phyloP scores from a whole-genome alignment of 2,329 filamentous ascomycete species.

The Trichoderma sp. region DNA sequence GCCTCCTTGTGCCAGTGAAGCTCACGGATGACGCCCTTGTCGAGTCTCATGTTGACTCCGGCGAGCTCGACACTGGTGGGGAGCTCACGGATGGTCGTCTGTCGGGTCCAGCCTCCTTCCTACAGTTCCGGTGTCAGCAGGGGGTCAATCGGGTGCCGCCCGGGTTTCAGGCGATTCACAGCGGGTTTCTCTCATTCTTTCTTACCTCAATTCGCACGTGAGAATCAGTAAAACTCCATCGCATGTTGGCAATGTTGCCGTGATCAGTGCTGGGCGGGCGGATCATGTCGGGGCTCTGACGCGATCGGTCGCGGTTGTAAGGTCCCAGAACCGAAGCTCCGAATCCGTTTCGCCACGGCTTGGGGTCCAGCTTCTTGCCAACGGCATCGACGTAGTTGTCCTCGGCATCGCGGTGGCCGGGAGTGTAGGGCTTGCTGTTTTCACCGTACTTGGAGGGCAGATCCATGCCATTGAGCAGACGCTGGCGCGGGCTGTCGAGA shows the following conservation, averaged over 20 bases:
- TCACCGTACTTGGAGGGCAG: slow-evolving; percentile 44
- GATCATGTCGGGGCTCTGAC: slow-evolving; percentile 68
- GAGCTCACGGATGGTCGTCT: slow-evolving; percentile 66
- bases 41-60: slow-evolving; percentile 75
- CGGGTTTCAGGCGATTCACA: not conserved
- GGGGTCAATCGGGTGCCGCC: not conserved
- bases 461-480: slow-evolving; percentile 49
- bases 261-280: slow-evolving; percentile 71
- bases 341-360: slow-evolving; percentile 61
- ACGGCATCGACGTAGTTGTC: slow-evolving; percentile 62
- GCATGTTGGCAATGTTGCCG: slow-evolving; percentile 67
- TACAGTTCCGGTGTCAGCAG: slow-evolving; percentile 30
- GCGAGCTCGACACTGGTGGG: slow-evolving; percentile 67
- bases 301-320: slow-evolving; percentile 64
- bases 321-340: slow-evolving; percentile 68
- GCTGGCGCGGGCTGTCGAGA: slow-evolving; percentile 54
- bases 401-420: slow-evolving; percentile 57
- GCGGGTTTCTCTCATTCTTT: not conserved
- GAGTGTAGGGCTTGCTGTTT: slow-evolving; percentile 53
- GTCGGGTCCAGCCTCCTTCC: slow-evolving; percentile 74
- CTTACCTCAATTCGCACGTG: slow-evolving; percentile 61
- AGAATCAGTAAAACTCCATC: slow-evolving; percentile 67
- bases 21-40: slow-evolving; percentile 69
- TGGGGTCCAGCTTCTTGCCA: slow-evolving; percentile 58
- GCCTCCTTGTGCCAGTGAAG: slow-evolving; percentile 80